Evolutionary conservation across 1,139 yeast species (phyloP), one percentile per base, ranked within the genome.

Genomic region (Yamadazyma songkhlaensis): DNA sequence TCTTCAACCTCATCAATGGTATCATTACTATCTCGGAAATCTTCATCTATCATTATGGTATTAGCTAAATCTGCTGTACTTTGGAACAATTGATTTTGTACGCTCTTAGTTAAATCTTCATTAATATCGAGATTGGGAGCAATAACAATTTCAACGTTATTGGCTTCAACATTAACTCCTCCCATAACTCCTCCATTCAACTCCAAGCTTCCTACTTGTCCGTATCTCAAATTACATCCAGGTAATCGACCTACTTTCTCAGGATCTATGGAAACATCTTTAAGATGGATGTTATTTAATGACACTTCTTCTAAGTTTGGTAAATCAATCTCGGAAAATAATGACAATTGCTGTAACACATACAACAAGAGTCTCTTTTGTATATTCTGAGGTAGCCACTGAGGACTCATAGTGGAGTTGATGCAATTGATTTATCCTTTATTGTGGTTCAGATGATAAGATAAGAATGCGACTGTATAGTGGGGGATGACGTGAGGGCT

Each of bases 311-410:
- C 94, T 40, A 89, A 61, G 54, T 88, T 84, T 12, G 89, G 84
- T 25, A 86, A 66, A 55, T 88, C 94, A 21, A 88, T 74, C 53
- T 85, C 87, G 2, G 95, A 83, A 55, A 89, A 86, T 29, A 89
- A 62, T n/a, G 90, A 80, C 29, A 89, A 74, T 57, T 87, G 94
- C 54, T 84, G 88, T 15, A 89, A 72, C 4, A 88, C 79, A 59
- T 87, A 88, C 36, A 84, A 75, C 36, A 89, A 74, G 34, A 89
- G 76, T 51, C 95, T 69, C 60, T 85, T 84, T 54, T 88, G 96
- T 32, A 89, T 72, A 55, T 82, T 84, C 34, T 39, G 42, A 32
- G 42, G 42, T 24, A 39, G 32, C 42, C 42, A 39, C 53, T 70
- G 81, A 35, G 84, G 81, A 51, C 77, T 74, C 83, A 77, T 78